Conservation (phyloP, 805 yeast species). For the Ogataea paraovalis region DNA sequence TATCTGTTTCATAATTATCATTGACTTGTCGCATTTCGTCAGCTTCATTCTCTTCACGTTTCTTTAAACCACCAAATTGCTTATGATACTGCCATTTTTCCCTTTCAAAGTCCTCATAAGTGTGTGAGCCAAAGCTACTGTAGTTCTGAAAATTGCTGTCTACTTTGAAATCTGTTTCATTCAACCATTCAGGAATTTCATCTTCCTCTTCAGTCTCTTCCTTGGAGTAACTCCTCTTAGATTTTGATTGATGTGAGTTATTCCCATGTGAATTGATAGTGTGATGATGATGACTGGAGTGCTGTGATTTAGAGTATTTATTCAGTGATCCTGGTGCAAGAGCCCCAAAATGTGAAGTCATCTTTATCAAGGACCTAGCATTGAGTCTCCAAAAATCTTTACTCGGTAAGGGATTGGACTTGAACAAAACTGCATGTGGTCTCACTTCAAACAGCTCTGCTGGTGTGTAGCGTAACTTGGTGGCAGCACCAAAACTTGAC, state of each 20-base stretch:
- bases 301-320: background rate
- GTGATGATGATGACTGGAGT: background rate
- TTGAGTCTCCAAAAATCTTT: slow-evolving; percentile 24
- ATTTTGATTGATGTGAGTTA: slow-evolving; percentile 1
- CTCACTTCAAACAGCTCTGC: background rate
- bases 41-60: slow-evolving; percentile 5
- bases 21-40: slow-evolving; percentile 1
- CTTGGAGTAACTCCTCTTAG: background rate
- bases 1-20: background rate
- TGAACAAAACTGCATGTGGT: slow-evolving; percentile 14
- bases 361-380: slow-evolving; percentile 7
- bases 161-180: slow-evolving; percentile 30
- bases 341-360: background rate
- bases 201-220: slow-evolving; percentile 17
- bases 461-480: background rate
- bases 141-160: slow-evolving; percentile 27
- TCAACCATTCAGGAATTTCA: slow-evolving; percentile 29
- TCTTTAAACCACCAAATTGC: slow-evolving; percentile 13
- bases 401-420: slow-evolving; percentile 18
- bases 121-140: slow-evolving; percentile 21
- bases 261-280: background rate
- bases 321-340: background rate
- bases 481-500: too few relatives aligned
- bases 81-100: slow-evolving; percentile 24
- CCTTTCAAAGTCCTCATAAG: slow-evolving; percentile 28